phyloP scores from a whole-genome alignment of 1,139 yeast species.

The Geotrichum carabidarum region DNA sequence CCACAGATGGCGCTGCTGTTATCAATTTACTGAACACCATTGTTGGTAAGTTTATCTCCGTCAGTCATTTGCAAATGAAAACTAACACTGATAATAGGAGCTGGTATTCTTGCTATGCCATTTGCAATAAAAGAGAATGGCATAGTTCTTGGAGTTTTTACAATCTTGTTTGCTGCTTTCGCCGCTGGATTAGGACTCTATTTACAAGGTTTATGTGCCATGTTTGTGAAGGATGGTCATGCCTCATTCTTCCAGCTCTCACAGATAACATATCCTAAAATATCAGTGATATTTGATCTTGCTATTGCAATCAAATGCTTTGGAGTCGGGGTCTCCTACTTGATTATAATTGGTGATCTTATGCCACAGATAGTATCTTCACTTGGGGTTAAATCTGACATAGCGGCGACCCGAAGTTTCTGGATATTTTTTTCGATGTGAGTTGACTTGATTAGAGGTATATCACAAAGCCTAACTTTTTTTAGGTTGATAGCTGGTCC shows the following conservation, averaged over 20 bases:
- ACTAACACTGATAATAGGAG: slow-evolving; percentile 47
- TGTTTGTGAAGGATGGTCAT: slow-evolving; percentile 61
- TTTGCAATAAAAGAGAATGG: slow-evolving; percentile 87
- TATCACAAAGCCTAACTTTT: neutral
- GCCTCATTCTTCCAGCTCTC: slow-evolving; percentile 87
- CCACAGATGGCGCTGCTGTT: slow-evolving; percentile 28
- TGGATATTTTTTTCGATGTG: slow-evolving; percentile 65
- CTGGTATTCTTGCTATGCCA: slow-evolving; percentile 92
- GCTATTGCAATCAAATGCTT: slow-evolving; percentile 89
- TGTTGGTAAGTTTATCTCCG: slow-evolving; percentile 26
- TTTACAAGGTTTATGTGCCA: slow-evolving; percentile 69
- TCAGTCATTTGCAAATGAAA: neutral
- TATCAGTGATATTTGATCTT: slow-evolving; percentile 74
- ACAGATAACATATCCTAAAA: slow-evolving; percentile 74
- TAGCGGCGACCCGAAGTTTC: slow-evolving; percentile 38
- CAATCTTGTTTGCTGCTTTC: slow-evolving; percentile 66
- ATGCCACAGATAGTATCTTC: slow-evolving; percentile 55
- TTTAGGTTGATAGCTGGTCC: slow-evolving; percentile 57
- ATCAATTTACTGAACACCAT: slow-evolving; percentile 40
- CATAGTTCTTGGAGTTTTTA: slow-evolving; percentile 56
- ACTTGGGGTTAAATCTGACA: slow-evolving; percentile 22
- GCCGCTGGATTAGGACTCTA: slow-evolving; percentile 78
- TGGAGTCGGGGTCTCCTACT: slow-evolving; percentile 86
- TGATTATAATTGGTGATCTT: slow-evolving; percentile 84
- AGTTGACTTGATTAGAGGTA: neutral